phyloP scores from a whole-genome alignment of 129 eudicot genomes.

The Chrysanthemum seticuspe region DNA sequence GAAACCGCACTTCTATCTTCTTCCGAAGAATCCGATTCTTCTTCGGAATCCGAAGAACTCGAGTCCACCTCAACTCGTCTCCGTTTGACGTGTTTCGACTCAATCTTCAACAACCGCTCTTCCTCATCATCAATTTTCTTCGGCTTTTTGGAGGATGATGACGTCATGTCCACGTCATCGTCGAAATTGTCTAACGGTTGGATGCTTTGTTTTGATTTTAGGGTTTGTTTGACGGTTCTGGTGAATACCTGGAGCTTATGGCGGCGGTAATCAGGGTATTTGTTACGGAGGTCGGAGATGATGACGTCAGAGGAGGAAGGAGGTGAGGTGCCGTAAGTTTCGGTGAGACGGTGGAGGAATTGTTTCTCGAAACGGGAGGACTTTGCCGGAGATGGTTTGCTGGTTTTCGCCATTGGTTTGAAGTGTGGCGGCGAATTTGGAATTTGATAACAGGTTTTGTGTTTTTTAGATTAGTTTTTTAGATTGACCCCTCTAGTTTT shows the following conservation, averaged over 20 bases:
- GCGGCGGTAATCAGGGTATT: conserved; percentile 50
- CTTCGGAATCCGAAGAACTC: background rate
- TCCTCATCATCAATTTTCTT: conserved; percentile 38
- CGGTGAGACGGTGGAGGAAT: conserved; percentile 49
- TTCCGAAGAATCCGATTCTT: conserved; percentile 22
- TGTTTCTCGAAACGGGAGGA: conserved; percentile 22
- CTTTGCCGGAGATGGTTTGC: no score
- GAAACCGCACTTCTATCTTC: conserved; percentile 44
- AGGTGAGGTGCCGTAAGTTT: conserved; percentile 30
- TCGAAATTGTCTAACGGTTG: background rate
- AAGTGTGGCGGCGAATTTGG: no score
- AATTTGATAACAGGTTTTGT: no score
- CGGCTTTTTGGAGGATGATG: conserved; percentile 32
- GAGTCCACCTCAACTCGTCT: conserved; percentile 15
- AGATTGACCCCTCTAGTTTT: no score
- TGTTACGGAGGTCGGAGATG: conserved; percentile 44
- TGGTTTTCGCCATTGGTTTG: no score
- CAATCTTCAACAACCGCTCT: conserved; percentile 40
- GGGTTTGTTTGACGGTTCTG: conserved; percentile 34
- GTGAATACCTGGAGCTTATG: conserved; percentile 54
- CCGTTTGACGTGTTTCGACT: conserved; percentile 31
- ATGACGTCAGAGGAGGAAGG: conserved; percentile 42
- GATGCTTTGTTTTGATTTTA: conserved; percentile 11
- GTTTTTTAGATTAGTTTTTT: no score
- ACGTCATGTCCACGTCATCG: conserved; percentile 25